These are phyloP conservation scores for Linum trigynum DNA, from an alignment of 345 rosid genomes.

Conservation along the genomic window DNA sequence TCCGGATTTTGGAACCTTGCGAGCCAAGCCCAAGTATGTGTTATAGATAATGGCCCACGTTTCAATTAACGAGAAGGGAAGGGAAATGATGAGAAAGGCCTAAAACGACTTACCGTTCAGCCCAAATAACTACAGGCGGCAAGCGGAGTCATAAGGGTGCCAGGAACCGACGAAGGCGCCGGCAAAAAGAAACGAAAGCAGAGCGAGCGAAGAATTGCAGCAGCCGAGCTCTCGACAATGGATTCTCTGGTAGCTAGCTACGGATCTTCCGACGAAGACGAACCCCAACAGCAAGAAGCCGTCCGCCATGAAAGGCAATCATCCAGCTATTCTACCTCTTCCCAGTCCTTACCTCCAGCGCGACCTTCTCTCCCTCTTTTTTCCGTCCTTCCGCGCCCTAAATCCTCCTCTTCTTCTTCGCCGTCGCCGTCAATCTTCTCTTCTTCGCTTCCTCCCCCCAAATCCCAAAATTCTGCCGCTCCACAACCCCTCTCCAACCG, in stretches of 20 bases:
- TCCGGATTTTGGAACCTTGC: too few species aligned
- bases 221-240: conserved; percentile 24
- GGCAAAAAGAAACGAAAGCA: too few species aligned
- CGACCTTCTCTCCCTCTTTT: background rate
- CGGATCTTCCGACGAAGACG: conserved; percentile 83
- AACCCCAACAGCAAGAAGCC: conserved; percentile 14
- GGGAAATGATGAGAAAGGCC: too few species aligned
- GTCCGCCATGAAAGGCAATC: background rate
- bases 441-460: conserved; percentile 40
- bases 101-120: too few species aligned
- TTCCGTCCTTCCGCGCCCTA: background rate
- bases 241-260: conserved; percentile 72
- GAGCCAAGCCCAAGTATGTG: too few species aligned
- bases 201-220: background rate
- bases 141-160: too few species aligned
- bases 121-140: too few species aligned
- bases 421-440: background rate
- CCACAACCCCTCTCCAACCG: conserved; percentile 8
- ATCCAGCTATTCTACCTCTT: conserved; percentile 5
- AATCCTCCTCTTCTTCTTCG: background rate
- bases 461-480: conserved; percentile 31
- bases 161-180: too few species aligned
- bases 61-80: too few species aligned
- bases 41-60: too few species aligned
- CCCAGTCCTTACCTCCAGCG: background rate